Conservation (phyloP, 352 stramenopile species). For the Phytophthora pisi region DNA sequence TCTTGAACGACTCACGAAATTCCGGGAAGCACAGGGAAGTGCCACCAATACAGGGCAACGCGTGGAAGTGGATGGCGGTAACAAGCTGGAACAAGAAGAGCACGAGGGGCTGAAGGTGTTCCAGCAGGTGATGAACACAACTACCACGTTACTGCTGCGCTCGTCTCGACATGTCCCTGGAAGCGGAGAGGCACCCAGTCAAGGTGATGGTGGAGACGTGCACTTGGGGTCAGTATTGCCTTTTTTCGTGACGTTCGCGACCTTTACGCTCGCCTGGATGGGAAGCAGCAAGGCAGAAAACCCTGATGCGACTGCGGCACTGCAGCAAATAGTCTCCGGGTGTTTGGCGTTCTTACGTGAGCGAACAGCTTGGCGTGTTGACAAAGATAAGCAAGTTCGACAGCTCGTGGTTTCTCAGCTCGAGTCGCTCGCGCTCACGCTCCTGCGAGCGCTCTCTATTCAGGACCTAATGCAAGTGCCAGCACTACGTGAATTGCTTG, state of each 20-base stretch:
- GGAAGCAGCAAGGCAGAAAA: conserved; percentile 8
- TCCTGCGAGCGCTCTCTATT: conserved; percentile 45
- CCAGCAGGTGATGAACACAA: conserved; percentile 27
- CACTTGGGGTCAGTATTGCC: conserved; percentile 38
- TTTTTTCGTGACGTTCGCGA: conserved; percentile 63
- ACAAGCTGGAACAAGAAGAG: conserved; percentile 22
- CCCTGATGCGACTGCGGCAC: conserved; percentile 22
- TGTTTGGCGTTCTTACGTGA: conserved; percentile 37
- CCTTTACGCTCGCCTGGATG: conserved; percentile 50
- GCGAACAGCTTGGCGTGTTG: conserved; percentile 32
- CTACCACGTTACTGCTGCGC: conserved; percentile 30
- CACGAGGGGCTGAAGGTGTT: conserved; percentile 26
- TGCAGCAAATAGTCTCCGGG: conserved; percentile 37
- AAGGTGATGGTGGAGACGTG: conserved; percentile 11
- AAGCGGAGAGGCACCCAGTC: conserved; percentile 3
- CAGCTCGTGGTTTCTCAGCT: conserved; percentile 34
- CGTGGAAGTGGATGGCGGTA: conserved; percentile 15
- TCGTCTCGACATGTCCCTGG: conserved; percentile 23
- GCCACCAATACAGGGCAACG: conserved; percentile 13
- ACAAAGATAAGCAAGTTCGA: conserved; percentile 34
- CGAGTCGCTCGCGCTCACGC: conserved; percentile 33
- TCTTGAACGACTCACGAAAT: conserved; percentile 94
- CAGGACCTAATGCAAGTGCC: conserved; percentile 46
- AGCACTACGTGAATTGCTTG: conserved; percentile 42
- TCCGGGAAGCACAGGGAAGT: conserved; percentile 53